These are phyloP conservation scores for Rhodocollybia butyracea DNA, from an alignment of 768 basidiomycete genomes.

Conservation along the genomic window DNA sequence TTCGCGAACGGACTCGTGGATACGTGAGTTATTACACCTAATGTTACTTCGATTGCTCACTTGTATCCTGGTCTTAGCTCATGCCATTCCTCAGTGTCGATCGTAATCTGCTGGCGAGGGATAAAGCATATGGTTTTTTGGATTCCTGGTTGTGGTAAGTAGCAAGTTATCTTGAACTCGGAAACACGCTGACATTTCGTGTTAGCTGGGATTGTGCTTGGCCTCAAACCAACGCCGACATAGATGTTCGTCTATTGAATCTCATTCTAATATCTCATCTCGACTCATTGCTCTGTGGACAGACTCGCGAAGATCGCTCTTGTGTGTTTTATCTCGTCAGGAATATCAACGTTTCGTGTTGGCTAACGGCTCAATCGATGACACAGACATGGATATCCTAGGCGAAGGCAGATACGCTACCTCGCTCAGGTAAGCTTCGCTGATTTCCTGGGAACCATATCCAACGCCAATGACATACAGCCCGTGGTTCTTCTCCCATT, in stretches of 20 bases:
- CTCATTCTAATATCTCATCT: neutral
- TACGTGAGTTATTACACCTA: too few relatives aligned
- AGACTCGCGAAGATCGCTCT: constrained; percentile 48
- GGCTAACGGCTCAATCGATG: neutral
- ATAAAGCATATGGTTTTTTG: constrained; percentile 38
- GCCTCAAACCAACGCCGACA: constrained; percentile 45
- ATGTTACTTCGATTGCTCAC: too few relatives aligned
- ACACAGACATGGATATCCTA: constrained; percentile 38
- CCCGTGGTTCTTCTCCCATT: constrained; percentile 38
- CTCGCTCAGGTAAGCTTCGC: constrained; percentile 46
- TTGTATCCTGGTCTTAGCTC: too few relatives aligned
- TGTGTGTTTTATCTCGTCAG: constrained; percentile 25
- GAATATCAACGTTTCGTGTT: neutral
- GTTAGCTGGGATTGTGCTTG: constrained; percentile 60
- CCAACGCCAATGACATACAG: neutral
- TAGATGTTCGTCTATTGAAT: constrained; percentile 22
- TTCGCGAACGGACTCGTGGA: constrained; percentile 45
- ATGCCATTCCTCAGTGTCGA: constrained; percentile 58
- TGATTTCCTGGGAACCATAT: neutral
- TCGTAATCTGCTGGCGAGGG: constrained; percentile 28
- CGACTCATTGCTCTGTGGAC: constrained; percentile 8
- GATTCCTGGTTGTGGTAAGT: constrained; percentile 50
- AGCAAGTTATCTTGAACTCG: neutral
- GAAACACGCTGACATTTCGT: neutral
- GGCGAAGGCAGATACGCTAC: constrained; percentile 37